Base-by-base conservation (phyloP, 345 rosid genomes). In the Eucalyptus guilfoylei region DNA sequence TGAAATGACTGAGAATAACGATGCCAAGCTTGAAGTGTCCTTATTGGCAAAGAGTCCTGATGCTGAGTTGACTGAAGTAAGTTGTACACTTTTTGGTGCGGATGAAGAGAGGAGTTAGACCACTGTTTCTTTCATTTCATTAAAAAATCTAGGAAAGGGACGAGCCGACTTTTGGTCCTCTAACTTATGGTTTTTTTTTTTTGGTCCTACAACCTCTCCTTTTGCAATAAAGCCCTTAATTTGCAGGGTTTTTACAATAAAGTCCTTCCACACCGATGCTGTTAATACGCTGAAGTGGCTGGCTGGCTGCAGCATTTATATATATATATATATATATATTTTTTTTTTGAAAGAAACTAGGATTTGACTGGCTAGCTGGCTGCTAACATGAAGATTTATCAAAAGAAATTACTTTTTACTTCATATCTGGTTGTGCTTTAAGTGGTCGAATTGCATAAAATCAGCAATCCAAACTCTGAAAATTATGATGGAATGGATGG, bases 51-150 rank as follows among this genome's bases (percentile, higher is more conserved):
- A 94, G 91, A 94, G 91, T 90, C 95, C 97, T 45, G 96, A 94
- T 52, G 93, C 96, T 44, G 99, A 95, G 92, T 91, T 97, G 93
- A 94, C 99, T 86, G 96, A 96, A 92, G 99, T 97, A 94, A 92
- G 97, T 85, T 88, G 21, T 48, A 17, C 50, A 14, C 42, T 81
- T 64, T 17, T 30, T 62, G 58, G 85, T 76, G 85, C 3, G 3
- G 85, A 76, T 76, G 85, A 76, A 76, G 85, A 76, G 85, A 76
- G 85, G 47, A 21, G 47, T 37, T 40, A 76, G 47, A 76, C 3
- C 47, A 11, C 47, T 40, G 47, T 76, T 76, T 76, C 85, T 76
- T 76, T 21, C 85, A 40, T 40, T 76, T 76, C 85, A 76, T 40
- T 37, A 4, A 40, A 76, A 76, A 76, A 21, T 76, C 85, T 40